Conservation (phyloP, 2,329 filamentous ascomycete species). For the Catunica adiposa region DNA sequence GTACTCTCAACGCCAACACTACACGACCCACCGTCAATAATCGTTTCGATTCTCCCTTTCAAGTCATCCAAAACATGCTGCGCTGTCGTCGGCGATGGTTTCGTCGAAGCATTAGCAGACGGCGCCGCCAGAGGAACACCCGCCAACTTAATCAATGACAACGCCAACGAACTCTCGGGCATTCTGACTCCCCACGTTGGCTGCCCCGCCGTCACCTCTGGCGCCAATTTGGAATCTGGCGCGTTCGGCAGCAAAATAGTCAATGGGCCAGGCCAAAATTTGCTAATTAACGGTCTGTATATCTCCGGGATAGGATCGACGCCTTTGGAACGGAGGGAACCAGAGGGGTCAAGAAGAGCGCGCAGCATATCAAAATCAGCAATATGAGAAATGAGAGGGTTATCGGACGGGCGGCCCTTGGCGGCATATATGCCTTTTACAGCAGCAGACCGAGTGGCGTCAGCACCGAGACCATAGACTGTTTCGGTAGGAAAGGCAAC, state of each 20-base stretch:
- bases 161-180: constrained; percentile 63
- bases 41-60: constrained; percentile 62
- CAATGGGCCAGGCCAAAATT: constrained; percentile 88
- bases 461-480: constrained; percentile 91
- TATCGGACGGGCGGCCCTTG: constrained; percentile 82
- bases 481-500: constrained; percentile 97
- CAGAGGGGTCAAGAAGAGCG: constrained; percentile 33
- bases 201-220: constrained; percentile 82
- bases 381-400: constrained; percentile 87
- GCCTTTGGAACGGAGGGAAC: constrained; percentile 16
- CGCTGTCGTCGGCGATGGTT: constrained; percentile 79
- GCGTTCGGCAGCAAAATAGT: constrained; percentile 79
- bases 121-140: constrained; percentile 73
- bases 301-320: constrained; percentile 46
- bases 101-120: constrained; percentile 86
- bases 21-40: constrained; percentile 78
- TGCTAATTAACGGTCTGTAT: constrained; percentile 60
- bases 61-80: constrained; percentile 80
- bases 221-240: constrained; percentile 50
- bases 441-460: constrained; percentile 69
- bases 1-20: constrained; percentile 89
- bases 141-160: constrained; percentile 67
- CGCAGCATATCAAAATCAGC: constrained; percentile 65
- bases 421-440: constrained; percentile 85
- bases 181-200: constrained; percentile 78